Evolutionary conservation across 495 filamentous ascomycete genomes (phyloP), one percentile per base, ranked within the genome.

Genomic region (Trichoderma orchidacearum): DNA sequence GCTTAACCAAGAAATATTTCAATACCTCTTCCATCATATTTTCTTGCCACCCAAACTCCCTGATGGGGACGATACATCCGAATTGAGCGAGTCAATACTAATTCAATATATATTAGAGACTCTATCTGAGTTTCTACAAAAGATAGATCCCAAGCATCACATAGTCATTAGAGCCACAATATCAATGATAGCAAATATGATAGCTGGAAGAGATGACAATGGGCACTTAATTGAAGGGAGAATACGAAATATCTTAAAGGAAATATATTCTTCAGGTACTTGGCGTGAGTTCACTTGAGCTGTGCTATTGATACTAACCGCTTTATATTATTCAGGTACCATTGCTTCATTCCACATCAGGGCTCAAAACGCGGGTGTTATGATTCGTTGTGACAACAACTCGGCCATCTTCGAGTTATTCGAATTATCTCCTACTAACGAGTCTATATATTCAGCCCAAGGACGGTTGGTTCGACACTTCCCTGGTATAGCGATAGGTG

Each of bases 31-130:
- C 60, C 65, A 83, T 52, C 82, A 87, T 63, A 66, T 86, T 23
- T 79, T 84, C 55, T 70, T 86, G 0, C 83, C 81, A 0, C 80
- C 80, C 0, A 69, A 77, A 27, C 60, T 85, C 0, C 83, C 84
- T 0, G 73, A 84, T 32, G 1, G 55, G 0, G 67, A 72, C 25
- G 75, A 83, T 38, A 62, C 65, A 54, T 28, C 60, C 5, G n/a
- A 45, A 9, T 3, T 59, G 30, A 17, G 63, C 36, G 64, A 64
- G 38, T 15, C 58, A 7, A 25, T 34, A 55, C n/a, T 68, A n/a
- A 31, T 67, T 36, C 31, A 65, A 28, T 6, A 21, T 23, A 51
- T 62, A 7, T 23, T 59, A 28, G 12, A 62, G 17, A 56, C 69
- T 5, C 64, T 75, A 4, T n/a, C 25, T 13, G 29, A 15, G 1